Evolutionary conservation across 2,329 filamentous ascomycete genomes (phyloP), one percentile per base, ranked within the genome.

Genomic region (Aspergillus proliferans): DNA sequence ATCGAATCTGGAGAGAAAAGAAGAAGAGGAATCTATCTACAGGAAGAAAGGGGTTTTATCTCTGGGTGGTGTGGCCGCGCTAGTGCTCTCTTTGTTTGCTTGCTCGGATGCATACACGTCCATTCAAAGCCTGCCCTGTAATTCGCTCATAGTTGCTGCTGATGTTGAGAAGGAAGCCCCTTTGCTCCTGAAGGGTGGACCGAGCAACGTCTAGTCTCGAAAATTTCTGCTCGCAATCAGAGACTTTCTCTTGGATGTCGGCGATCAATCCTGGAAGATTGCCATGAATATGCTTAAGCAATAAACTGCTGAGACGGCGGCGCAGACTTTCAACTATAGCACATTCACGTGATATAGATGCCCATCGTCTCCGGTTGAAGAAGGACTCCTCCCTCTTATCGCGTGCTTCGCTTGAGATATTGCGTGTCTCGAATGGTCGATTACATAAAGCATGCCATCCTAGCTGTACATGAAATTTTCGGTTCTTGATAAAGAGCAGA

Each of bases 381-480:
- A 70, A 70, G 2, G 58, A 49, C 6, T 41, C 50, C 51, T 71
- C 69, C 4, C 60, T 45, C 6, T 46, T 38, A 53, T 71, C 60
- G 30, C 68, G 57, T 21, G 62, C 52, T 2, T 45, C 44, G 6
- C 60, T 43, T 3, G 45, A 55, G 22, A 19, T 52, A 19, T 46
- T 57, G 48, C 45, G 48, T 58, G 72, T 52, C 51, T 78, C 56
- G 51, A 64, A 68, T 53, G 70, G 56, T 47, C 72, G 52, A 54
- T 78, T 78, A 47, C 65, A 71, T 1, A 78, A 60, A 1, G 75
- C 68, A 57, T 78, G 75, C 76, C 75, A 78, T 1, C 76, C 75
- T 0, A 78, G 68, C 39, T 67, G 65, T 43, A 77, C 73, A 24
- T 63, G 56, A 1, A 71, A 61, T 34, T 76, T 65, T 45, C 74